These are phyloP conservation scores for Trichosporon sp. DNA, from an alignment of 1,284 basidiomycete genomes.

Conservation along the genomic window DNA sequence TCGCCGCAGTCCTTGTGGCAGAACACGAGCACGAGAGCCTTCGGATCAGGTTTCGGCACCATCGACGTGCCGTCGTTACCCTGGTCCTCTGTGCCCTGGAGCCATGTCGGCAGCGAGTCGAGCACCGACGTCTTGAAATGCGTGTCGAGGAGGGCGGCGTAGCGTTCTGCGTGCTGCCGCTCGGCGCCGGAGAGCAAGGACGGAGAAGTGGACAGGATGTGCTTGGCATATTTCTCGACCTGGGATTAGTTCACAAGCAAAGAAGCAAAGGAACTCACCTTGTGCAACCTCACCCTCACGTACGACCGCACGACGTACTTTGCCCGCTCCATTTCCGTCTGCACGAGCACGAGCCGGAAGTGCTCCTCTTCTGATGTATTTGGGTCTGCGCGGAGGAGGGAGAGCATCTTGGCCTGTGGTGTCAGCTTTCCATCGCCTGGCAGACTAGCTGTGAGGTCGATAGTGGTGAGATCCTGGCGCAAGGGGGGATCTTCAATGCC, in stretches of 20 bases:
- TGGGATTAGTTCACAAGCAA: constrained; percentile 35
- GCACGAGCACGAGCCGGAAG: constrained; percentile 79
- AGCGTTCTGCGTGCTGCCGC: constrained; percentile 69
- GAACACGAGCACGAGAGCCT: constrained; percentile 69
- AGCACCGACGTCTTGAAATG: constrained; percentile 70
- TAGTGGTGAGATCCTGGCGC: no score
- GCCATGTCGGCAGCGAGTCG: constrained; percentile 67
- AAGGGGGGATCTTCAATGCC: background rate
- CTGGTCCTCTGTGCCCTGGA: constrained; percentile 67
- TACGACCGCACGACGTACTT: constrained; percentile 84
- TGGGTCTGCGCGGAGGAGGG: constrained; percentile 63
- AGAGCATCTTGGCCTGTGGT: constrained; percentile 45
- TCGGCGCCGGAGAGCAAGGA: constrained; percentile 73
- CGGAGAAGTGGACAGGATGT: constrained; percentile 62
- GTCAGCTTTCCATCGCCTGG: background rate
- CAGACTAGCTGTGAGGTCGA: no score
- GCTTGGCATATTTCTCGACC: constrained; percentile 80
- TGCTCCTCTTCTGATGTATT: constrained; percentile 82
- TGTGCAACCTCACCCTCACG: constrained; percentile 74
- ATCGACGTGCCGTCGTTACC: constrained; percentile 61
- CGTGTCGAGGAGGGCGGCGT: constrained; percentile 63
- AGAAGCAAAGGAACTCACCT: constrained; percentile 53
- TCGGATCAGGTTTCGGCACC: constrained; percentile 70
- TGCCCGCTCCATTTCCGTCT: constrained; percentile 85
- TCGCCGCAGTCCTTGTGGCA: constrained; percentile 65